Evolutionary conservation across 129 eudicot species (phyloP), one percentile per base, ranked within the genome.

Genomic region (Helichrysum umbraculigerum): DNA sequence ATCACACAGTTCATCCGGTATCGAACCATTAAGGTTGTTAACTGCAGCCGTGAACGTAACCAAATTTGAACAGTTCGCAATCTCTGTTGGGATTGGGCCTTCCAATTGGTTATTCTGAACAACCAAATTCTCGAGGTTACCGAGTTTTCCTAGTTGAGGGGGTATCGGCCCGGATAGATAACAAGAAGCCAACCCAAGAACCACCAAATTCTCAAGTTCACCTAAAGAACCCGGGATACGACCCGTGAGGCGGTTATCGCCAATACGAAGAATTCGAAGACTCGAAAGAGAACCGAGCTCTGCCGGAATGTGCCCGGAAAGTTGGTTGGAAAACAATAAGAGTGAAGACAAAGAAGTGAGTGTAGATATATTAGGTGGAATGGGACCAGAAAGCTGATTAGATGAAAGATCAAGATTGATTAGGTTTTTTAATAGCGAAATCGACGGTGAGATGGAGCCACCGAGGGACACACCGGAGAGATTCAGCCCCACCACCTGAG

Each of bases 311-410:
- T 87, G 84, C 28, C 99, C 96, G 51, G 96, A 75, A 60, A 94
- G 91, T 67, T 87, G 87, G 88, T 91, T 94, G 68, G 99, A 82
- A 68, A 76, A 94, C 32, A 94, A 87, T 7, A 87, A 81, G 68
- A 94, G 80, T 73, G 96, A 82, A 39, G 77, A 72, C 70, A 91
- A 81, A 30, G 86, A 74, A 50, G 90, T 76, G 35, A 94, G 96
- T 74, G 89, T 78, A 25, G 97, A 87, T n/a, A 94, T 87, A 85
- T 88, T 83, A 76, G 97, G 88, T 94, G 99, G 99, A 68, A 94
- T 94, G 90, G 97, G 96, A 29, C 97, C 97, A 6, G 92, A 62
- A 4, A 94, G 89, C 15, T 68, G 73, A 63, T 94, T 94, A 17
- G 77, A 73, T 65, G 99, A 94, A 71, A 94, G 93, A 83, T 94